phyloP scores from a whole-genome alignment of 1,139 yeast species.

The Blastobotrys serpentis region DNA sequence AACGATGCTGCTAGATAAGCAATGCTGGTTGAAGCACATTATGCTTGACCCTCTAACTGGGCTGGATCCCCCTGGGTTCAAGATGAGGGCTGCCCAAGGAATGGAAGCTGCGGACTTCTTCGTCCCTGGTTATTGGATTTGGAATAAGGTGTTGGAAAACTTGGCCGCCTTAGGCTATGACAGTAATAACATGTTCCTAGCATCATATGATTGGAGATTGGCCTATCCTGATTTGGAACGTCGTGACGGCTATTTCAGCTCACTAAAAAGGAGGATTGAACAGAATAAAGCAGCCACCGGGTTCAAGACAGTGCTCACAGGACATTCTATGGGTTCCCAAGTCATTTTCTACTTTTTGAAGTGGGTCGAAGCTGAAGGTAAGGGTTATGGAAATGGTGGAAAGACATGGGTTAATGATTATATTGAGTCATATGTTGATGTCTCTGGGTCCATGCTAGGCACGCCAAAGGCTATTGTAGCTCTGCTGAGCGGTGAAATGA shows the following conservation, averaged over 20 bases:
- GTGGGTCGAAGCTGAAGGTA: slow-evolving; percentile 92
- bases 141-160: slow-evolving; percentile 93
- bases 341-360: slow-evolving; percentile 82
- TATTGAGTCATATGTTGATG: slow-evolving; percentile 76
- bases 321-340: slow-evolving; percentile 98
- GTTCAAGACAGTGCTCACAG: slow-evolving; percentile 72
- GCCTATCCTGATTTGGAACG: slow-evolving; percentile 84
- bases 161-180: slow-evolving; percentile 92
- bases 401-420: slow-evolving; percentile 79
- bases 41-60: slow-evolving; percentile 91
- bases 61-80: slow-evolving; percentile 80
- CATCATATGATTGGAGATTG: slow-evolving; percentile 94
- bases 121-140: slow-evolving; percentile 97
- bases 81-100: slow-evolving; percentile 88
- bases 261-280: slow-evolving; percentile 72
- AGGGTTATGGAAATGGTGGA: slow-evolving; percentile 84
- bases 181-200: slow-evolving; percentile 84
- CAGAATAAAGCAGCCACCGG: slow-evolving; percentile 51
- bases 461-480: slow-evolving; percentile 95
- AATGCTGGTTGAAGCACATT: slow-evolving; percentile 90
- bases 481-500: slow-evolving; percentile 93
- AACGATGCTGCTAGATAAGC: slow-evolving; percentile 86
- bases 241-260: slow-evolving; percentile 81
- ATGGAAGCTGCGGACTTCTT: slow-evolving; percentile 97
- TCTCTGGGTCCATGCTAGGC: slow-evolving; percentile 85